Evolutionary conservation across 495 filamentous ascomycete genomes (phyloP), one percentile per base, ranked within the genome.

Genomic region (Glutinoglossum americanum): DNA sequence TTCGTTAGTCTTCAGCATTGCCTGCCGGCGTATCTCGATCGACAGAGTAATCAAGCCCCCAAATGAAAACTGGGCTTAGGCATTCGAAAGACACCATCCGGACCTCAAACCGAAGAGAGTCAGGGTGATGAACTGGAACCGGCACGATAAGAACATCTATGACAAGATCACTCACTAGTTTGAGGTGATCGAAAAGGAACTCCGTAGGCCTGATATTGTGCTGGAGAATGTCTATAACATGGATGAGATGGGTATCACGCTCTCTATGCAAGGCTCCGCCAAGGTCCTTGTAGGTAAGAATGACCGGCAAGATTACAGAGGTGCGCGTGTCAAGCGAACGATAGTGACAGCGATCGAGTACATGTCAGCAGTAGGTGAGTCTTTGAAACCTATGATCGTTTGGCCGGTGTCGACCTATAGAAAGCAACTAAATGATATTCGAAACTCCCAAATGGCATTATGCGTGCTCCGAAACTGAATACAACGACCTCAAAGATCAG

Each of bases 161-260:
- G 57, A 65, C 11, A 72, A 71, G 65, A 60, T 71, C n/a, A 62
- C 48, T 55, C 58, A 67, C 56, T 72, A 61, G 67, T 70, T 70
- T 63, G 60, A 66, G 44, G 60, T 65, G 47, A 64, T 65, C 37
- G n/a, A n/a, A 26, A 51, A 53, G 37, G 59, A 56, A 57, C 62
- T 25, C 55, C 66, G 44, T 51, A 67, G 48, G 62, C 59, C 63
- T 7, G 59, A 39, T 54, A 59, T 67, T 30, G 60, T 64, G 0
- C 26, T 26, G 37, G 64, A 47, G 21, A 47, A 47, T 23, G 21
- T 47, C 3, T 47, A 47, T 17, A 47, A 47, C 15, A 47, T 47
- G 44, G 44, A 47, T 17, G 44, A 47, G 44, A 47, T 13, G 5
- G 44, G 44, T 5, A 5, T 47, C 21, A 67, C 68, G 57, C 60